Evolutionary conservation across 176 grass and related monocot species (phyloP).

Genomic region (Paspalum vaginatum): DNA sequence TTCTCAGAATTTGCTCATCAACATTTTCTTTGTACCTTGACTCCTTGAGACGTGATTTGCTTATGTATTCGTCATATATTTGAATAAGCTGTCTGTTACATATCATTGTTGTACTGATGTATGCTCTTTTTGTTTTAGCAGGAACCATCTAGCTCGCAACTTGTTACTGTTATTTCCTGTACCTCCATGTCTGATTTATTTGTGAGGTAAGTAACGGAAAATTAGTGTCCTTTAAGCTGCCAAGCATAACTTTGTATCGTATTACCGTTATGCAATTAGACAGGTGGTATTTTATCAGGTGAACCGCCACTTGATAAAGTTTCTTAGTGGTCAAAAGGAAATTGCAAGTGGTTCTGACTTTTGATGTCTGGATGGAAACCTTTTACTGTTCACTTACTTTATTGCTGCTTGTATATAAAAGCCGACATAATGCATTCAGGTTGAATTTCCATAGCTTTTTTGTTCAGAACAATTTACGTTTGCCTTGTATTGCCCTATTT

Average conservation of each 20-base stretch:
- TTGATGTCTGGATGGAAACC: background rate
- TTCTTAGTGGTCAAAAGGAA: constrained; percentile 21
- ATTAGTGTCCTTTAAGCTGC: constrained; percentile 9
- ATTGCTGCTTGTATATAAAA: background rate
- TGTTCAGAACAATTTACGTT: background rate
- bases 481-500: background rate
- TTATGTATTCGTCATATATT: constrained; percentile 20
- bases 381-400: background rate
- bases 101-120: constrained; percentile 23
- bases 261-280: background rate
- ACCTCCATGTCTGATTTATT: constrained; percentile 61
- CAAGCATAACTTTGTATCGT: constrained; percentile 19
- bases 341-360: background rate
- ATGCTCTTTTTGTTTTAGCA: constrained; percentile 15
- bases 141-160: constrained; percentile 40
- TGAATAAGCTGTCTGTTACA: background rate
- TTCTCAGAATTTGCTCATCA: constrained; percentile 24
- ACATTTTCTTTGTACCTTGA: background rate
- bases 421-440: background rate
- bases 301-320: background rate
- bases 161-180: constrained; percentile 46
- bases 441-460: background rate
- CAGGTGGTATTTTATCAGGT: constrained; percentile 18
- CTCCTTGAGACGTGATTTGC: background rate
- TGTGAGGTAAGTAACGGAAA: constrained; percentile 40